Conservation (phyloP, 169 alveolate species). For the Plasmodium inui region DNA sequence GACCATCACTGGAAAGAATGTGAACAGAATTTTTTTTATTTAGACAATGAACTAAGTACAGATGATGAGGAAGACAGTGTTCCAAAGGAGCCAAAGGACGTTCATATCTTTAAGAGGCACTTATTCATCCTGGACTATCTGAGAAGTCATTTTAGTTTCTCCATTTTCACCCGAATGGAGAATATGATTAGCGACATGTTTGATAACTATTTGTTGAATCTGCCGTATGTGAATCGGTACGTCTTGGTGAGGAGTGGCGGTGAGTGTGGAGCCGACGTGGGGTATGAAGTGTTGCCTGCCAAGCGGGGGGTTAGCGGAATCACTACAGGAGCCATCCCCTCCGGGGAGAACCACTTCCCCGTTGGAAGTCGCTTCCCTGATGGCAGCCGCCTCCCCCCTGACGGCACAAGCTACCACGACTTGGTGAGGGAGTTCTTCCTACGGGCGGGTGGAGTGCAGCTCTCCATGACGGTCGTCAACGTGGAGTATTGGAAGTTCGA, state of each 20-base stretch:
- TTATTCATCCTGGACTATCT: conserved; percentile 42
- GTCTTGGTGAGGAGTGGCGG: not conserved
- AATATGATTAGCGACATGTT: conserved; percentile 47
- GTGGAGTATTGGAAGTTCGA: conserved; percentile 64
- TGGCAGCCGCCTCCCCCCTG: too few relatives aligned
- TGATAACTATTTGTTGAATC: conserved; percentile 35
- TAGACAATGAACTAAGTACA: conserved; percentile 25
- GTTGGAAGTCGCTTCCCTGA: too few relatives aligned
- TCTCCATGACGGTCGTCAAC: conserved; percentile 50
- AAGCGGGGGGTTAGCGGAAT: not conserved
- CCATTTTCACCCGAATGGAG: conserved; percentile 33
- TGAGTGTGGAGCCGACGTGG: not conserved
- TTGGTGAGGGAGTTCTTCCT: not conserved
- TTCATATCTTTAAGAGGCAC: conserved; percentile 50
- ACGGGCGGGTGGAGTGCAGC: not conserved
- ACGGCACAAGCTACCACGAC: not conserved
- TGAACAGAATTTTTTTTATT: conserved; percentile 22
- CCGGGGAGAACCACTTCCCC: not conserved
- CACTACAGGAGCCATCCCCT: too few relatives aligned
- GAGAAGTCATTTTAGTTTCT: conserved; percentile 14
- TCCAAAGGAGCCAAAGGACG: conserved; percentile 1
- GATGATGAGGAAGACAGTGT: conserved; percentile 59
- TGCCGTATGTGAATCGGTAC: conserved; percentile 19
- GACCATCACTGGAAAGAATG: not conserved
- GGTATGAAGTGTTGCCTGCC: not conserved